A percentile compares a stretch with the other conserved stretches of the same genome.
Evolutionary conservation across 495 filamentous ascomycete species (phyloP).

Genomic region (Aspergillus panamensis): DNA sequence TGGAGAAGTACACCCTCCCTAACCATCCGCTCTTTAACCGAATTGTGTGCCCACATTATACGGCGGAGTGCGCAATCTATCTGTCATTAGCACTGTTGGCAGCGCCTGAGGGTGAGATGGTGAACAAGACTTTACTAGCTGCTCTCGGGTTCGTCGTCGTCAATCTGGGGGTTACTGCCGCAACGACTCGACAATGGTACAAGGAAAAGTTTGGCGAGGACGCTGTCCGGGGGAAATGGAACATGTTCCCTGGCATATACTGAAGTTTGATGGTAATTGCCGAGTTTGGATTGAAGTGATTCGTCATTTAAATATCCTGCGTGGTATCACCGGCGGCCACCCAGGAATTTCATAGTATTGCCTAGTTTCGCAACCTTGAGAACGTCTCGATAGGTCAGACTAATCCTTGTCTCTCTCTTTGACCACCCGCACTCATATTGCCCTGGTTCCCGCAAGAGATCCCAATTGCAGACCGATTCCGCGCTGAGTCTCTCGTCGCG

Average conservation of each 20-base stretch:
- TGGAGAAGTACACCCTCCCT: slow-evolving; percentile 84
- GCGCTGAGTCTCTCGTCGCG: slow-evolving; percentile 58
- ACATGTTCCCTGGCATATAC: slow-evolving; percentile 79
- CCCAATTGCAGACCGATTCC: slow-evolving; percentile 78
- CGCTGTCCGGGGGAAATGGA: slow-evolving; percentile 64
- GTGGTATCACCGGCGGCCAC: slow-evolving; percentile 23
- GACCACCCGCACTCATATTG: slow-evolving; percentile 56
- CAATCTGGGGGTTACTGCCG: slow-evolving; percentile 82
- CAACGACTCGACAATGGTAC: slow-evolving; percentile 78
- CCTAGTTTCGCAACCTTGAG: slow-evolving; percentile 77
- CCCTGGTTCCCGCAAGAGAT: slow-evolving; percentile 59
- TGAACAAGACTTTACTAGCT: slow-evolving; percentile 72
- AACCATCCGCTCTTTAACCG: slow-evolving; percentile 63
- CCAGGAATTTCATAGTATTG: slow-evolving; percentile 59
- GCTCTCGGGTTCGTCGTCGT: slow-evolving; percentile 68
- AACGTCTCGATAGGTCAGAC: slow-evolving; percentile 92
- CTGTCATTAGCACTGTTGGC: slow-evolving; percentile 69
- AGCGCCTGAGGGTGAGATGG: slow-evolving; percentile 56
- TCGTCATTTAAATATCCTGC: slow-evolving; percentile 13
- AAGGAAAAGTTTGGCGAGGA: slow-evolving; percentile 68
- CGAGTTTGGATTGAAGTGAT: neutral
- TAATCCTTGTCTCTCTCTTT: slow-evolving; percentile 65
- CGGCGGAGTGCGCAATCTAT: slow-evolving; percentile 82
- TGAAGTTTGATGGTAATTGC: slow-evolving; percentile 28
- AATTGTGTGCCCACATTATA: slow-evolving; percentile 87